Percentiles rank a stretch among this genome's conserved stretches.
phyloP scores from a whole-genome alignment of 1,284 basidiomycete genomes.

The Coriolopsis trogii region DNA sequence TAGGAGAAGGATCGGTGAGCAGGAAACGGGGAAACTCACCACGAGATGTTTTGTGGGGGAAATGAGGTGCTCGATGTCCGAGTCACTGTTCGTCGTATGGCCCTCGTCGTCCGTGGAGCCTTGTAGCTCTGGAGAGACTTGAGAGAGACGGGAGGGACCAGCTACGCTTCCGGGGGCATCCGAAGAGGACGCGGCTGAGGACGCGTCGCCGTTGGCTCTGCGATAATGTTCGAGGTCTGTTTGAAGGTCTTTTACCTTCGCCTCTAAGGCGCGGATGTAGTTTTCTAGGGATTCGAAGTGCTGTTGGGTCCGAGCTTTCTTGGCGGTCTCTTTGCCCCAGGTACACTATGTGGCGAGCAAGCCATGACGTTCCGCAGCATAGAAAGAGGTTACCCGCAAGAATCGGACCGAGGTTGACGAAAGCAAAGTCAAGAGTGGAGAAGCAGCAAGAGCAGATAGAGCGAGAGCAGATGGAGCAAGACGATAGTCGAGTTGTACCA shows the following conservation, averaged over 20 bases:
- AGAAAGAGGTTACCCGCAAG: no score
- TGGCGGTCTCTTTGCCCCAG: conserved; percentile 54
- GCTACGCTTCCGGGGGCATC: conserved; percentile 2
- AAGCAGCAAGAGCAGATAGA: background rate
- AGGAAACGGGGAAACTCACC: conserved; percentile 30
- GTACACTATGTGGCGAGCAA: conserved; percentile 52
- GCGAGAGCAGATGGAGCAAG: background rate
- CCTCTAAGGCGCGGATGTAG: conserved; percentile 46
- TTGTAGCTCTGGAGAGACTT: conserved; percentile 9
- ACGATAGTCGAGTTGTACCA: background rate
- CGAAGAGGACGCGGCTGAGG: conserved; percentile 7
- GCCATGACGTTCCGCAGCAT: no score
- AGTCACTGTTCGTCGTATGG: conserved; percentile 30
- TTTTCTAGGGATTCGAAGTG: conserved; percentile 57
- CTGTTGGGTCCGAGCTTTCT: conserved; percentile 53
- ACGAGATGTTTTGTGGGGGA: conserved; percentile 38
- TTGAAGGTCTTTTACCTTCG: conserved; percentile 50
- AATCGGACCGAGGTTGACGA: background rate
- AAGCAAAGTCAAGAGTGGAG: background rate
- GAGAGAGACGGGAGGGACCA: background rate
- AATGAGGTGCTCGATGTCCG: conserved; percentile 37
- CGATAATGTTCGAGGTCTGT: conserved; percentile 44
- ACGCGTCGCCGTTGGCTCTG: conserved; percentile 38
- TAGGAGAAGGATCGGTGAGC: background rate
- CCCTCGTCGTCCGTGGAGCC: conserved; percentile 19